Base-by-base conservation (phyloP, 805 yeast genomes). In the Suhomyces emberorum region DNA sequence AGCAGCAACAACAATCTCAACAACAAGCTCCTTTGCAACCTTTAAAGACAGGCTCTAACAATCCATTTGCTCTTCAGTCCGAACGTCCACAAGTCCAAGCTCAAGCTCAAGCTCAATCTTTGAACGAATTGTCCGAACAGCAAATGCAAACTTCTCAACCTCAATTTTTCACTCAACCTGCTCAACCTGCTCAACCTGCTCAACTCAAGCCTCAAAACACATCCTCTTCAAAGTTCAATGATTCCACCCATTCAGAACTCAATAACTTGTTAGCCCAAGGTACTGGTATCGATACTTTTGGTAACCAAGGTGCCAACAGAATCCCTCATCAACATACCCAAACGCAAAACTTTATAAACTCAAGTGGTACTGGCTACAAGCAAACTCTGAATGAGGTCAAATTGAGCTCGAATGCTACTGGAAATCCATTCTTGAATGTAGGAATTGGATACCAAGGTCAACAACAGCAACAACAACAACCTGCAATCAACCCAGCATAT, bases 251-350 rank as follows among this genome's bases (percentile, higher is more conserved):
- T 38, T 44, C 62, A 10, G 89, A 85, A 42, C 74, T 91, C 54
- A 88, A 88, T 64, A 74, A 76, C 36, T 69, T 89, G 37, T 68
- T 91, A 46, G 87, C 93, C 9, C 76, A 79, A 29, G 97, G 96
- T 19, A 86, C 95, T 0, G 97, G 96, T 21, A 70, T 88, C 39
- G 98, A 89, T 64, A 89, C 97, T 0, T 93, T 86, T 59, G 95
- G 95, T 57, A 88, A 87, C 60, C 79, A 83, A 12, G 95, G 95
- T 37, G 81, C 78, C 15, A 59, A 79, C 6, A 80, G 96, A 65
- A 76, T 91, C 37, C 96, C 98, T 3, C 95, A 95, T 30, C 97
- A 91, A 54, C 91, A 85, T 57, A 91, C 97, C 1, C 77, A 76
- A 47, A 80, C 93, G 2, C 80, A 82, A 4, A 81, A 77, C 12